Evolutionary conservation across 2,329 filamentous ascomycete species (phyloP).

Genomic region (Phyllachora maydis): DNA sequence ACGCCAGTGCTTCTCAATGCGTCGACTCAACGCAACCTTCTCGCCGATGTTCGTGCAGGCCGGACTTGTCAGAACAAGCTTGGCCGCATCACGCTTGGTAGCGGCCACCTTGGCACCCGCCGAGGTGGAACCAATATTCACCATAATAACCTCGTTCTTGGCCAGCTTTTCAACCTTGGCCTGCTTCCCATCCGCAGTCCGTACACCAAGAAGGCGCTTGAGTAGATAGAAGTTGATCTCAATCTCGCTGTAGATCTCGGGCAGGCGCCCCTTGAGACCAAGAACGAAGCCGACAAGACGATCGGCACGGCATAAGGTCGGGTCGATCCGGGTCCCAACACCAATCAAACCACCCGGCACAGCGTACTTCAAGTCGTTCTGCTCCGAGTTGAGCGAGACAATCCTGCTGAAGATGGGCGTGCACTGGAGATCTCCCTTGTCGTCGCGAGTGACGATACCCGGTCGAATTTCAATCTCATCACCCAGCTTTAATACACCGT

Average conservation of each 20-base stretch:
- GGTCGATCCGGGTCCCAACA: constrained; percentile 94
- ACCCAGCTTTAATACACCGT: constrained; percentile 87
- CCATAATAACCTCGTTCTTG: constrained; percentile 99
- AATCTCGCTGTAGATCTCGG: constrained; percentile 94
- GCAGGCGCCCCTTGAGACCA: constrained; percentile 79
- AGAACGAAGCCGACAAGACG: constrained; percentile 96
- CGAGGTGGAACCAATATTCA: constrained; percentile 95
- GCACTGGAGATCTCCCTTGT: constrained; percentile 85
- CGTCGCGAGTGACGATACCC: constrained; percentile 93
- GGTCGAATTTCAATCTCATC: constrained; percentile 98
- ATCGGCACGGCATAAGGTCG: constrained; percentile 94
- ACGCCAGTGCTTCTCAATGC: constrained; percentile 99
- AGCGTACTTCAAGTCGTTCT: constrained; percentile 96
- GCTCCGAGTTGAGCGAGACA: constrained; percentile 87
- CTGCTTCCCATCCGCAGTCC: constrained; percentile 96
- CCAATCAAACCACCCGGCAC: constrained; percentile 94
- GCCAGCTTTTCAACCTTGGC: constrained; percentile 96
- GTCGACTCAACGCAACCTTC: constrained; percentile 88
- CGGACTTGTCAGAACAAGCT: constrained; percentile 77
- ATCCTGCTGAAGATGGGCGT: constrained; percentile 93
- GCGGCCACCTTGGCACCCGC: constrained; percentile 94
- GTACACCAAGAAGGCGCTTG: constrained; percentile 82
- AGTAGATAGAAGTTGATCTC: constrained; percentile 99
- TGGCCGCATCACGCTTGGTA: constrained; percentile 94
- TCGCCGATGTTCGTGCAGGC: constrained; percentile 95